Conservation (phyloP, 108 stramenopile genomes). For the Fistulifera pelliculosa region DNA sequence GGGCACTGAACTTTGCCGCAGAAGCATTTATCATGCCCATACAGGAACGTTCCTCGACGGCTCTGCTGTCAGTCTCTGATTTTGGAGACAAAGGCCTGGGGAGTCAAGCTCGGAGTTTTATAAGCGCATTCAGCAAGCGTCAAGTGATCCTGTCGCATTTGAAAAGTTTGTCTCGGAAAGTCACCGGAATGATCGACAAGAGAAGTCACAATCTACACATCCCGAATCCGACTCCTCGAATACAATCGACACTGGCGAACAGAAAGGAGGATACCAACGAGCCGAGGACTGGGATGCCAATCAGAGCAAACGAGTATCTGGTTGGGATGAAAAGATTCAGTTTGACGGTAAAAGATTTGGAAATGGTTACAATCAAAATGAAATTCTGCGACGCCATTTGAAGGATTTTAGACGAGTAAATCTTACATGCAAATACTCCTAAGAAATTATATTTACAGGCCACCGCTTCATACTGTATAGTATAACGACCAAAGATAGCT, state of each 20-base stretch:
- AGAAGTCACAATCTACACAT: neutral
- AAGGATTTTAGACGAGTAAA: too few relatives aligned
- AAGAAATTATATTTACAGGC: too few relatives aligned
- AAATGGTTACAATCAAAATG: slow-evolving; percentile 65
- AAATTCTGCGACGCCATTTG: slow-evolving; percentile 49
- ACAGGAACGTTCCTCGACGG: too few relatives aligned
- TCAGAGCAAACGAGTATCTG: slow-evolving; percentile 30
- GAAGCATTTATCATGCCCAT: too few relatives aligned
- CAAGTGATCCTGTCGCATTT: slow-evolving; percentile 1
- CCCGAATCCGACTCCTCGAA: neutral
- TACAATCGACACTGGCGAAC: neutral
- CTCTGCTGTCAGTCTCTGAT: too few relatives aligned
- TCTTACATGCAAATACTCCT: too few relatives aligned
- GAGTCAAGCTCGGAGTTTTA: slow-evolving; percentile 2
- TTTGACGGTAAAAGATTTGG: slow-evolving; percentile 65
- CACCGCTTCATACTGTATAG: too few relatives aligned
- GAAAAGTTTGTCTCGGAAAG: slow-evolving; percentile 1
- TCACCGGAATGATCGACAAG: neutral
- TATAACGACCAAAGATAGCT: too few relatives aligned
- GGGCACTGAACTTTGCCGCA: too few relatives aligned
- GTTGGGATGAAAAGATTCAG: slow-evolving; percentile 65
- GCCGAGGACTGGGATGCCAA: slow-evolving; percentile 77
- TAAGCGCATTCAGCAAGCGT: slow-evolving; percentile 2
- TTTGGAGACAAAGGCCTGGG: slow-evolving; percentile 5
- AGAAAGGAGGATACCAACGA: slow-evolving; percentile 36